Conservation (phyloP, 1,139 yeast species). For the Pichia sp. region DNA sequence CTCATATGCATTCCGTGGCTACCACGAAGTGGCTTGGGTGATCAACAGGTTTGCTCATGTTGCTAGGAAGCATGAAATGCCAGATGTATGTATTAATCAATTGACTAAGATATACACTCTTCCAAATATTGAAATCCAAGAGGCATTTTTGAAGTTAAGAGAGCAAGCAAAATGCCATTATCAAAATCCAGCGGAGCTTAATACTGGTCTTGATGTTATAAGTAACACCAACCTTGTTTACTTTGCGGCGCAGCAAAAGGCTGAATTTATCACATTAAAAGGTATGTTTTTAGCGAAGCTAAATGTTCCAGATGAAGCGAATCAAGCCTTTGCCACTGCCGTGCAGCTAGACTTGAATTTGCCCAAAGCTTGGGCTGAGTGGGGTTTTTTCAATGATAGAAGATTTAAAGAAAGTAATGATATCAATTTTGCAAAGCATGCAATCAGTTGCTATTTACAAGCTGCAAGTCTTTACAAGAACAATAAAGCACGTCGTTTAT, state of each 20-base stretch:
- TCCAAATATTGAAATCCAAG: conserved; percentile 97
- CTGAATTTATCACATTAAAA: conserved; percentile 93
- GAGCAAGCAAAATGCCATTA: conserved; percentile 98
- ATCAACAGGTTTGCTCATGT: conserved; percentile 98
- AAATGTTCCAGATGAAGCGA: conserved; percentile 89
- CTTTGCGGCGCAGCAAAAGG: conserved; percentile 95
- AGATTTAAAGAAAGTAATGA: conserved; percentile 80
- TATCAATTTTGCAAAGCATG: conserved; percentile 84
- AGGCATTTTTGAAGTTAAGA: conserved; percentile 88
- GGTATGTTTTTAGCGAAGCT: conserved; percentile 96
- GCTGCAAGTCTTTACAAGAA: conserved; percentile 96
- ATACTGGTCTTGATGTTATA: conserved; percentile 93
- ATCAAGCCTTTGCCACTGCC: conserved; percentile 95
- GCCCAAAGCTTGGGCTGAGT: conserved; percentile 99
- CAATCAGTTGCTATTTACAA: conserved; percentile 91
- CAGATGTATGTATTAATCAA: conserved; percentile 92
- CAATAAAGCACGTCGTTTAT: conserved; percentile 79
- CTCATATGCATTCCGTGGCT: conserved; percentile 94
- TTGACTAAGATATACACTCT: conserved; percentile 89
- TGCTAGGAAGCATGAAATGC: conserved; percentile 93
- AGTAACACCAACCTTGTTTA: conserved; percentile 93
- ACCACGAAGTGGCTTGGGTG: conserved; percentile 99
- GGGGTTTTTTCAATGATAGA: conserved; percentile 95
- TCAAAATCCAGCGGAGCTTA: conserved; percentile 79
- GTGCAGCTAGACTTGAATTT: conserved; percentile 90